Conservation (phyloP, 2,329 filamentous ascomycete species). For the Trichophaea hybrida region DNA sequence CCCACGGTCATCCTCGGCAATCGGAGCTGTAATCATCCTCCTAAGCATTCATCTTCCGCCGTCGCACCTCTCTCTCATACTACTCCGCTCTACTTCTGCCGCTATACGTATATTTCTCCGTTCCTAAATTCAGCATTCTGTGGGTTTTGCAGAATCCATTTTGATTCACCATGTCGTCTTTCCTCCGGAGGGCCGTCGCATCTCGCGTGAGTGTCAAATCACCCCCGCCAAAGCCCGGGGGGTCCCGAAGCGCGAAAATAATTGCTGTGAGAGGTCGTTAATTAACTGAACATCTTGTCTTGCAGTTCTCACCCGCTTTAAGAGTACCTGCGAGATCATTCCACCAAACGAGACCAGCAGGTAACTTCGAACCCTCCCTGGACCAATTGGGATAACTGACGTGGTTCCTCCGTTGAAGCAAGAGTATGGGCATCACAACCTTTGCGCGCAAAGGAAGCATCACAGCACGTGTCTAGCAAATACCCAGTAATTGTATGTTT, state of each 20-base stretch:
- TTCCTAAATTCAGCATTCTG: conserved; percentile 12
- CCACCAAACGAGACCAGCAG: conserved; percentile 68
- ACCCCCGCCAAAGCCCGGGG: neutral
- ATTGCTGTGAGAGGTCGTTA: neutral
- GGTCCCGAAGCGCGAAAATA: neutral
- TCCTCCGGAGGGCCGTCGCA: conserved; percentile 38
- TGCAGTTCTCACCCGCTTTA: conserved; percentile 48
- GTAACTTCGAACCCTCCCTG: conserved; percentile 38
- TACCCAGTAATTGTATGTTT: conserved; percentile 79
- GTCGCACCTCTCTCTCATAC: neutral
- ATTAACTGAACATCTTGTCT: neutral
- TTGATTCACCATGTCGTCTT: conserved; percentile 34
- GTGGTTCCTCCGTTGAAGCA: conserved; percentile 38
- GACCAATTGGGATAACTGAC: conserved; percentile 23
- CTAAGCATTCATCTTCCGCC: neutral
- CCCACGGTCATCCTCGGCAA: conserved; percentile 7
- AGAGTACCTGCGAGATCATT: conserved; percentile 61
- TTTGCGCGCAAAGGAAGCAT: conserved; percentile 84
- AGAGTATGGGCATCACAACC: conserved; percentile 75
- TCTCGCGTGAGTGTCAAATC: conserved; percentile 33
- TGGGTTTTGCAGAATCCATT: neutral
- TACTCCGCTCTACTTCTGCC: neutral
- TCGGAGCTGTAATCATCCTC: conserved; percentile 3
- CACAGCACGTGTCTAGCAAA: conserved; percentile 70
- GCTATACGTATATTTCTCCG: conserved; percentile 16